phyloP scores from a whole-genome alignment of 148 eudicot genomes.

The Vaccinium myrtillus region DNA sequence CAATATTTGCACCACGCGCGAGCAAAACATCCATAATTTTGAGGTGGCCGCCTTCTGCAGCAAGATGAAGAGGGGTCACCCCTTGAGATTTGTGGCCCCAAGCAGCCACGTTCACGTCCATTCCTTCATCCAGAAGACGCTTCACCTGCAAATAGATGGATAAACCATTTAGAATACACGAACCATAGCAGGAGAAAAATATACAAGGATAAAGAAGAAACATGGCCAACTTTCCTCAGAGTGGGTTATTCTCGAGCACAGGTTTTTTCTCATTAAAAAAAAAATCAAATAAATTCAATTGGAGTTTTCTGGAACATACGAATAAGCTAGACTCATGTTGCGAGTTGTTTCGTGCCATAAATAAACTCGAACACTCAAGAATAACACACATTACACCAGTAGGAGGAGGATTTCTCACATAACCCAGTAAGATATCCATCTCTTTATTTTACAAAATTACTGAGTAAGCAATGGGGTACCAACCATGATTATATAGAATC shows the following conservation, averaged over 20 bases:
- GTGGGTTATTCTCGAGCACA: too few species aligned
- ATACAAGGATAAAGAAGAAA: background rate
- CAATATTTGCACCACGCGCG: constrained; percentile 91
- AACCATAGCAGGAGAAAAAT: background rate
- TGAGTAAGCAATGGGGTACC: background rate
- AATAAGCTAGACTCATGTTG: too few species aligned
- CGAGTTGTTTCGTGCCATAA: too few species aligned
- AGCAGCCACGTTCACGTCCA: constrained; percentile 84
- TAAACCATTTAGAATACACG: background rate
- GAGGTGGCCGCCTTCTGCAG: constrained; percentile 90
- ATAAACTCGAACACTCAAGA: too few species aligned
- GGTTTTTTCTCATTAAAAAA: too few species aligned
- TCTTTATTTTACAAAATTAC: background rate
- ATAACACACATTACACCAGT: background rate
- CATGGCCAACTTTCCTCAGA: background rate
- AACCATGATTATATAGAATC: background rate
- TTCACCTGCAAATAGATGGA: constrained; percentile 50
- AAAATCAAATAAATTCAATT: too few species aligned
- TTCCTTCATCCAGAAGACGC: constrained; percentile 77
- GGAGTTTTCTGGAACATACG: too few species aligned
- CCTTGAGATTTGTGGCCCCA: constrained; percentile 88
- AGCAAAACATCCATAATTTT: constrained; percentile 90
- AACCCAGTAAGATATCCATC: background rate
- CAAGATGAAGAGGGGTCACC: constrained; percentile 97
- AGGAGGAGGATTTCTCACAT: background rate